These are phyloP conservation scores for Komagataella ulmi DNA, from an alignment of 805 yeast genomes.

Conservation along the genomic window DNA sequence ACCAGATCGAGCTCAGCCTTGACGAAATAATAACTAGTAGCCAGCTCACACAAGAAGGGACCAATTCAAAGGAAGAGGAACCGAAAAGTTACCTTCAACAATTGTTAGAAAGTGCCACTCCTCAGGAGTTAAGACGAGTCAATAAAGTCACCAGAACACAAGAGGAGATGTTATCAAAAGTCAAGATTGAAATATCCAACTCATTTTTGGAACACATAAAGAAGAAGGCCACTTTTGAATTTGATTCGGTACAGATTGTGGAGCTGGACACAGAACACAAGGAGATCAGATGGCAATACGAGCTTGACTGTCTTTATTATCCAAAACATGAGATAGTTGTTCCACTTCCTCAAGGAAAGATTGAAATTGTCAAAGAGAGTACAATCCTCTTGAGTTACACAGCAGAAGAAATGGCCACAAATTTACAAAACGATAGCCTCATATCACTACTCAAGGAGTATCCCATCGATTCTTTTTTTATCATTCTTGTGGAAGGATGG, in stretches of 20 bases:
- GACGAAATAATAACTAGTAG: background rate
- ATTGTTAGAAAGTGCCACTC: background rate
- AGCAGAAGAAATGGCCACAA: slow-evolving; percentile 28
- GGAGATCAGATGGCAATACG: slow-evolving; percentile 37
- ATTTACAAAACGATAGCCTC: slow-evolving; percentile 9
- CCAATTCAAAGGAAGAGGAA: background rate
- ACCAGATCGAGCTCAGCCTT: background rate
- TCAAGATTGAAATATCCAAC: slow-evolving; percentile 13
- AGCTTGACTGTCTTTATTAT: slow-evolving; percentile 34
- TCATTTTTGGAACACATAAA: background rate
- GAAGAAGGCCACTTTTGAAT: background rate
- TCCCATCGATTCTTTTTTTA: slow-evolving; percentile 15
- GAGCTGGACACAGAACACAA: slow-evolving; percentile 14
- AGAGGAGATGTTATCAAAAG: slow-evolving; percentile 36
- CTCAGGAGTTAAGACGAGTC: slow-evolving; percentile 11
- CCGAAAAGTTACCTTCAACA: background rate
- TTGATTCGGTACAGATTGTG: background rate
- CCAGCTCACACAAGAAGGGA: background rate
- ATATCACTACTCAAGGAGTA: slow-evolving; percentile 12
- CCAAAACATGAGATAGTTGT: slow-evolving; percentile 33
- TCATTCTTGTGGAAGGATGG: slow-evolving; percentile 35
- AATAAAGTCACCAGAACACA: slow-evolving; percentile 29
- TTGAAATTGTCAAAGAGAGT: slow-evolving; percentile 24
- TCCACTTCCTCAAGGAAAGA: slow-evolving; percentile 27
- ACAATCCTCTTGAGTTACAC: slow-evolving; percentile 29